A percentile compares a stretch with the other conserved stretches of the same genome.
phyloP scores from a whole-genome alignment of 73 alveolate species.

The Durusdinium trenchii region DNA sequence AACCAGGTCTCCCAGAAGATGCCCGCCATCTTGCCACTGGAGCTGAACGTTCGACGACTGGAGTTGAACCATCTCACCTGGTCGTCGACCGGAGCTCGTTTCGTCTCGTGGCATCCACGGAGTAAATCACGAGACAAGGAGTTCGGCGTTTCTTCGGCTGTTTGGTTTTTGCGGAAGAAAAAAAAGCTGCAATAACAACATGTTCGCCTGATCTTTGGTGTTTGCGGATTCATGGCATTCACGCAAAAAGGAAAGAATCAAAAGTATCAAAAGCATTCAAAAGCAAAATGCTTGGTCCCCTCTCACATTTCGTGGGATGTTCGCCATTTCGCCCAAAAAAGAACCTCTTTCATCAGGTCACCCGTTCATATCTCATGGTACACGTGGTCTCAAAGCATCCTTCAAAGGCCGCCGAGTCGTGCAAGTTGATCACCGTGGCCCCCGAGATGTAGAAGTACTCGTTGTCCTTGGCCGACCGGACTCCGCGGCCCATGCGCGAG shows the following conservation, averaged over 20 bases:
- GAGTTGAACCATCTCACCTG: constrained; percentile 75
- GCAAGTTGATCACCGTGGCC: constrained; percentile 42
- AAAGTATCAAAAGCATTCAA: too few species aligned
- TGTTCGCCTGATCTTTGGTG: too few species aligned
- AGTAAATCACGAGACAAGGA: too few species aligned
- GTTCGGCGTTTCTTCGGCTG: too few species aligned
- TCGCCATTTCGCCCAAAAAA: not conserved
- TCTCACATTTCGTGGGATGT: not conserved
- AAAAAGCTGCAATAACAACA: too few species aligned
- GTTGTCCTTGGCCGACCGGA: constrained; percentile 79
- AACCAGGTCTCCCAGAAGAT: constrained; percentile 22
- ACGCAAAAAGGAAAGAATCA: too few species aligned
- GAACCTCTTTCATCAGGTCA: not conserved
- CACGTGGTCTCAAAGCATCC: constrained; percentile 83
- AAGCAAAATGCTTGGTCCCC: too few species aligned
- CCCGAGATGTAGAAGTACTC: constrained; percentile 86
- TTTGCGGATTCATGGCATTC: too few species aligned
- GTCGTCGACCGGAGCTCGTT: constrained; percentile 54
- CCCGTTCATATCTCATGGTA: constrained; percentile 82
- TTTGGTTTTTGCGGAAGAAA: too few species aligned
- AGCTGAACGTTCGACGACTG: constrained; percentile 21
- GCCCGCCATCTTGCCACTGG: constrained; percentile 15
- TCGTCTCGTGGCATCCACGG: constrained; percentile 65
- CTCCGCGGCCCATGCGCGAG: constrained; percentile 30
- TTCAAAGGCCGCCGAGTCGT: constrained; percentile 19